phyloP scores from a whole-genome alignment of 495 filamentous ascomycete species.

The Penicillium flavigenum region DNA sequence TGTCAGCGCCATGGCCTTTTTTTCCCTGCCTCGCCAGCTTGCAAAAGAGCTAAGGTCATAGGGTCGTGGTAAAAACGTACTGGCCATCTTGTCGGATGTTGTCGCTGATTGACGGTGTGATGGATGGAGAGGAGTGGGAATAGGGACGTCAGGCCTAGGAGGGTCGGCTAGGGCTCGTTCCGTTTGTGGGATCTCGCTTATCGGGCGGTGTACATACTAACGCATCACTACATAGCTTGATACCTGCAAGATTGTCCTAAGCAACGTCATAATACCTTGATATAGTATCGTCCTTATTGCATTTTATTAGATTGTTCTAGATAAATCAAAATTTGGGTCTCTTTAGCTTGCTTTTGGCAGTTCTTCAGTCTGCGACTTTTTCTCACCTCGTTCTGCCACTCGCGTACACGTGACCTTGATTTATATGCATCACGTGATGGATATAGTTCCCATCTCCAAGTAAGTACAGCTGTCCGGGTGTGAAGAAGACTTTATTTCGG shows the following conservation, averaged over 20 bases:
- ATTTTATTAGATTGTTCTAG: neutral
- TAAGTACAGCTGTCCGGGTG: neutral
- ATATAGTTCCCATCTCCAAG: neutral
- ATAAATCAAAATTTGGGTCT: neutral
- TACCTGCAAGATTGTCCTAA: neutral
- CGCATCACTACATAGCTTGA: neutral
- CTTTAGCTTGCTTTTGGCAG: neutral
- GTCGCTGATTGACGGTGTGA: constrained; percentile 41
- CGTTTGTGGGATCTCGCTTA: constrained; percentile 52
- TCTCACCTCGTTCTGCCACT: constrained; percentile 6
- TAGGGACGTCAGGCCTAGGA: constrained; percentile 28
- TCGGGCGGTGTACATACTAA: constrained; percentile 34
- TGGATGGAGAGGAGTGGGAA: constrained; percentile 32
- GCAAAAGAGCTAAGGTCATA: constrained; percentile 8
- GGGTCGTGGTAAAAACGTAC: constrained; percentile 35
- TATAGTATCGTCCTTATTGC: neutral
- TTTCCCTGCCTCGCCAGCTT: constrained; percentile 11
- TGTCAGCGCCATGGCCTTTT: constrained; percentile 28
- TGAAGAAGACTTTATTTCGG: neutral
- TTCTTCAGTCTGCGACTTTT: neutral
- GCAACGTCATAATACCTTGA: neutral
- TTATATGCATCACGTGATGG: neutral
- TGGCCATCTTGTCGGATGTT: constrained; percentile 54
- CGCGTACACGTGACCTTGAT: constrained; percentile 5
- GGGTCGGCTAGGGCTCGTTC: constrained; percentile 44